Conservation (phyloP, 495 filamentous ascomycete species). For the Platismatia glauca region DNA sequence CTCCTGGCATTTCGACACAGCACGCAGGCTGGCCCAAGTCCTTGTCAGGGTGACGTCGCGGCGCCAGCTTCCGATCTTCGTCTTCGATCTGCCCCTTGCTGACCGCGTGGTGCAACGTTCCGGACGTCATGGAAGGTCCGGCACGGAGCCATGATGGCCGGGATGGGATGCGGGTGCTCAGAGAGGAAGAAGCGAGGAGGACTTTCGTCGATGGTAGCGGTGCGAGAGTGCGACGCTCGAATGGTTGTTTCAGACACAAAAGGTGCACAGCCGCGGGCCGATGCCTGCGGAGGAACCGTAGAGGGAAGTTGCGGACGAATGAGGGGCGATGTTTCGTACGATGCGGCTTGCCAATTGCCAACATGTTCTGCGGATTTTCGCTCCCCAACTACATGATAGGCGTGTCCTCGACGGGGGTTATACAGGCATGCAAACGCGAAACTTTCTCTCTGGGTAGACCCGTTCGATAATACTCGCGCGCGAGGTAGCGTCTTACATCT, state of each 20-base stretch:
- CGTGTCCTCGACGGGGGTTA: neutral
- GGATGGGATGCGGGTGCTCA: no score
- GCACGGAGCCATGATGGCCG: neutral
- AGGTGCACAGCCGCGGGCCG: no score
- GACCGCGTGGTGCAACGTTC: slow-evolving; percentile 29
- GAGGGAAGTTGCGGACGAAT: no score
- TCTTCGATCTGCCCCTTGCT: slow-evolving; percentile 34
- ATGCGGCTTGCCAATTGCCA: neutral
- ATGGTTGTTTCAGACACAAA: no score
- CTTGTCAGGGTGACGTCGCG: slow-evolving; percentile 57
- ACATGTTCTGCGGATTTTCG: neutral
- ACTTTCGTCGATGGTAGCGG: neutral
- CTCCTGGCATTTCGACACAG: slow-evolving; percentile 38
- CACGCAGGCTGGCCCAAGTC: slow-evolving; percentile 34
- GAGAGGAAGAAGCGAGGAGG: neutral
- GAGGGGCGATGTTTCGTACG: neutral
- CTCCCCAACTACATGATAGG: neutral
- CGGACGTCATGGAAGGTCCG: slow-evolving; percentile 32
- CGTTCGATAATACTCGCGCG: neutral
- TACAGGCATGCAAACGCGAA: neutral
- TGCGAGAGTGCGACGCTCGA: no score
- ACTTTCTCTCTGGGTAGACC: no score
- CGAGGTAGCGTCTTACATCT: neutral
- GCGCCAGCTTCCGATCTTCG: slow-evolving; percentile 40
- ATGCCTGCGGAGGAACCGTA: no score